These are phyloP conservation scores for Lobosporangium transversale DNA, from an alignment of 192 early-diverging fungal genomes.

Conservation along the genomic window DNA sequence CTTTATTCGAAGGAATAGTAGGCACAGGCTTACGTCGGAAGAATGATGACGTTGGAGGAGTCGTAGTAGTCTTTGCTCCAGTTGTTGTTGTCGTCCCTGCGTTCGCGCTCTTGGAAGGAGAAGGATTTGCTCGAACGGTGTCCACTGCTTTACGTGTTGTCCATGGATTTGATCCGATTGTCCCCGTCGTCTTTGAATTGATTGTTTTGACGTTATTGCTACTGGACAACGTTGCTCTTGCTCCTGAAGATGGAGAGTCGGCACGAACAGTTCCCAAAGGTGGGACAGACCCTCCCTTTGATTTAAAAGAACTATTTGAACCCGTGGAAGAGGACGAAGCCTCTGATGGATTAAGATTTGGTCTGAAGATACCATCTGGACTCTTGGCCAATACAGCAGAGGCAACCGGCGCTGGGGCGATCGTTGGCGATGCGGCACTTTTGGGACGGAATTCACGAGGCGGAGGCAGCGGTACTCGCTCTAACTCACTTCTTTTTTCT, in stretches of 20 bases:
- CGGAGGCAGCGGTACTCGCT: slow-evolving; percentile 32
- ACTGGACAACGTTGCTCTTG: slow-evolving; percentile 5
- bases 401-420: neutral
- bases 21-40: neutral
- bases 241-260: slow-evolving; percentile 30
- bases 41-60: neutral
- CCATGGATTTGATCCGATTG: slow-evolving; percentile 26
- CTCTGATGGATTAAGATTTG: neutral
- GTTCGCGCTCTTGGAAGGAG: slow-evolving; percentile 13
- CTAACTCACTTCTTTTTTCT: neutral
- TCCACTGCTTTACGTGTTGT: slow-evolving; percentile 32
- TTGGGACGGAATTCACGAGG: slow-evolving; percentile 43
- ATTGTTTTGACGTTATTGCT: neutral
- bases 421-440: slow-evolving; percentile 9
- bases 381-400: neutral
- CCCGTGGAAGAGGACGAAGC: slow-evolving; percentile 1
- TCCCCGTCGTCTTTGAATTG: slow-evolving; percentile 1
- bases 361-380: slow-evolving; percentile 19
- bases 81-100: neutral
- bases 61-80: neutral
- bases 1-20: slow-evolving; percentile 16
- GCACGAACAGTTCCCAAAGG: slow-evolving; percentile 26
- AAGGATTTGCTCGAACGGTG: neutral
- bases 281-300: neutral
- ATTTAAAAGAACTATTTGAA: neutral